Evolutionary conservation across 495 filamentous ascomycete genomes (phyloP).

Genomic region (Aspergillus heteromorphus): DNA sequence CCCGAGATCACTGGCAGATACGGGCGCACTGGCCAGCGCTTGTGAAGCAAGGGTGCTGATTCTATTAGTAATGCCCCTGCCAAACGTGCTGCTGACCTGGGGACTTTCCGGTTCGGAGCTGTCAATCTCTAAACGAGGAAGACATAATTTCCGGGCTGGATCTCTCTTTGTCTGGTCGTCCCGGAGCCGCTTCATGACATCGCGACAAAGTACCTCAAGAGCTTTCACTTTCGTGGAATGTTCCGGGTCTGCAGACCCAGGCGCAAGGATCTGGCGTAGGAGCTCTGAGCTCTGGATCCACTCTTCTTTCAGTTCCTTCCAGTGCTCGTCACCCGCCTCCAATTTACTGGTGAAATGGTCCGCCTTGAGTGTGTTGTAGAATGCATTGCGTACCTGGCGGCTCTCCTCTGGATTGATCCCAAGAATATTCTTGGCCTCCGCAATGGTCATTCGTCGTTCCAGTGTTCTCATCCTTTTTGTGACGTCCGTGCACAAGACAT

Average conservation of each 20-base stretch:
- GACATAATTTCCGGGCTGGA: conserved; percentile 45
- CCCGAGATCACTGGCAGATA: conserved; percentile 37
- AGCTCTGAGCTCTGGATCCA: conserved; percentile 60
- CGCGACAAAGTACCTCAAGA: conserved; percentile 62
- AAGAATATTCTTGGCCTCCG: conserved; percentile 67
- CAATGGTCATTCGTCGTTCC: conserved; percentile 59
- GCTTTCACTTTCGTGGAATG: conserved; percentile 57
- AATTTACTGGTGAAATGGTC: conserved; percentile 71
- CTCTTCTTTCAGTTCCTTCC: conserved; percentile 60
- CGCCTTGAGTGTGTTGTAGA: conserved; percentile 60
- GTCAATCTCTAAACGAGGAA: conserved; percentile 19
- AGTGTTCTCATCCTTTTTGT: conserved; percentile 70
- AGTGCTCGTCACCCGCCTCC: conserved; percentile 65
- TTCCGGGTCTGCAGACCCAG: conserved; percentile 49
- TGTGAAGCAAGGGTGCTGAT: conserved; percentile 50
- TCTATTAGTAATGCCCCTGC: conserved; percentile 37
- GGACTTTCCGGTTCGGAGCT: conserved; percentile 18
- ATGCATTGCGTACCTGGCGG: conserved; percentile 57
- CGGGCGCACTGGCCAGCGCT: conserved; percentile 44
- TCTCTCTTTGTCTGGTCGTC: conserved; percentile 60
- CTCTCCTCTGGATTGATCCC: conserved; percentile 68
- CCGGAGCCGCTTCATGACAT: conserved; percentile 69
- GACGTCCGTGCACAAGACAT: conserved; percentile 76
- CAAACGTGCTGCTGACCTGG: conserved; percentile 23
- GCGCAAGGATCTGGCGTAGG: conserved; percentile 52